Evolutionary conservation across 2,329 filamentous ascomycete species (phyloP), one percentile per base, ranked within the genome.

Genomic region (Penicillium sp.): DNA sequence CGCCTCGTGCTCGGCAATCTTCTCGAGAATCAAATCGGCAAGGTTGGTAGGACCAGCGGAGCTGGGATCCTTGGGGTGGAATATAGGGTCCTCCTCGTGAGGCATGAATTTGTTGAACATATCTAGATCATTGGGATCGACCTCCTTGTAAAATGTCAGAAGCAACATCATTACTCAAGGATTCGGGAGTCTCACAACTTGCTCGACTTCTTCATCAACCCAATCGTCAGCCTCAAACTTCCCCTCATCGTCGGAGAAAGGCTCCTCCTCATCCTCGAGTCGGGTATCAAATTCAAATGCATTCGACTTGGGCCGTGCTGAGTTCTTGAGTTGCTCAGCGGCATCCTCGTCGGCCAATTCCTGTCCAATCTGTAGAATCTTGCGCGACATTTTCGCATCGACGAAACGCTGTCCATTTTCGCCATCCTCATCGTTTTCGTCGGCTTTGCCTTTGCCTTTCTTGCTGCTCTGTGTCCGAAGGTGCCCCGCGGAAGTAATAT

Each of bases 31-130:
- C 60, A 99, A 78, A 68, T 96, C 92, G 16, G 94, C 91, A 54
- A 99, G 80, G 72, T 97, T 96, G 59, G 88, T 90, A 15, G 82
- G 77, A 15, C 80, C 79, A 39, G 78, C 77, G 35, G 74, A 74
- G 13, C 76, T 77, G 6, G 65, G 60, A 9, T 68, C 65, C 52
- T 74, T 70, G 25, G 89, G 84, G 70, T 87, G 85, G 61, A 91
- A 79, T 62, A 94, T 82, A 4, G 89, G 85, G 62, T 92, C 82
- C 57, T 85, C 85, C 59, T 91, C 87, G 64, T 89, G 82, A 1
- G 86, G 90, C 65, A 97, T 83, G 71, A 97, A 97, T 67, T 88
- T 91, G 74, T 93, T 90, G 79, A 96, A 99, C 52, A 88, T 88
- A 48, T 92, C 91, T 59, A 96, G 80, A 62, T 99, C 94, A 57